These are phyloP conservation scores for Tulasnella sp. DNA, from an alignment of 768 basidiomycete species.

Conservation along the genomic window DNA sequence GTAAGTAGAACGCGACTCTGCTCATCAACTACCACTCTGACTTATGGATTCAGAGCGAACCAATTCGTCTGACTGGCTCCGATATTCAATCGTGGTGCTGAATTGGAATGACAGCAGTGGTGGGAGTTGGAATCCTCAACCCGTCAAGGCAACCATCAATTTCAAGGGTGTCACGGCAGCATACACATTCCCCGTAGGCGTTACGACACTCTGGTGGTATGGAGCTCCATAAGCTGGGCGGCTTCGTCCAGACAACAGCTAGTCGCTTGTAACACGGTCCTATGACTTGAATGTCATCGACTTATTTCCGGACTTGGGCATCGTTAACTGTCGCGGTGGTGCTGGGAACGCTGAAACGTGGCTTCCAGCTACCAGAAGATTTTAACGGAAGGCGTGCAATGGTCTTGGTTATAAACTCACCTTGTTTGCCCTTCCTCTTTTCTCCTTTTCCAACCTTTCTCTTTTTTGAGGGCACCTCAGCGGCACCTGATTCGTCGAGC, in stretches of 20 bases:
- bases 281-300: slow-evolving; percentile 59
- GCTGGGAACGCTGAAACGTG: slow-evolving; percentile 59
- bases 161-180: slow-evolving; percentile 49
- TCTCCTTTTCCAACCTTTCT: slow-evolving; percentile 54
- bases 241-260: background rate
- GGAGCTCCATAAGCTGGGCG: slow-evolving; percentile 17
- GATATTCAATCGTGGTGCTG: slow-evolving; percentile 31
- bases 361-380: slow-evolving; percentile 28
- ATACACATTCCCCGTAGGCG: slow-evolving; percentile 79
- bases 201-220: slow-evolving; percentile 61
- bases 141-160: slow-evolving; percentile 28
- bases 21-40: background rate
- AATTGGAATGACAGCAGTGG: slow-evolving; percentile 30
- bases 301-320: slow-evolving; percentile 66
- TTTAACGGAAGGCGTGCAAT: background rate
- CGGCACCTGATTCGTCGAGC: slow-evolving; percentile 57
- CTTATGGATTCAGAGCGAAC: background rate
- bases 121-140: slow-evolving; percentile 34
- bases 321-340: slow-evolving; percentile 64
- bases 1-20: background rate
- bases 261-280: background rate
- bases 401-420: slow-evolving; percentile 13
- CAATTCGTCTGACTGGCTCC: slow-evolving; percentile 18
- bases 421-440: slow-evolving; percentile 46
- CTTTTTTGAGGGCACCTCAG: slow-evolving; percentile 43